Conservation (phyloP, 2,329 filamentous ascomycete genomes). For the Pseudogymnoascus sp. region DNA sequence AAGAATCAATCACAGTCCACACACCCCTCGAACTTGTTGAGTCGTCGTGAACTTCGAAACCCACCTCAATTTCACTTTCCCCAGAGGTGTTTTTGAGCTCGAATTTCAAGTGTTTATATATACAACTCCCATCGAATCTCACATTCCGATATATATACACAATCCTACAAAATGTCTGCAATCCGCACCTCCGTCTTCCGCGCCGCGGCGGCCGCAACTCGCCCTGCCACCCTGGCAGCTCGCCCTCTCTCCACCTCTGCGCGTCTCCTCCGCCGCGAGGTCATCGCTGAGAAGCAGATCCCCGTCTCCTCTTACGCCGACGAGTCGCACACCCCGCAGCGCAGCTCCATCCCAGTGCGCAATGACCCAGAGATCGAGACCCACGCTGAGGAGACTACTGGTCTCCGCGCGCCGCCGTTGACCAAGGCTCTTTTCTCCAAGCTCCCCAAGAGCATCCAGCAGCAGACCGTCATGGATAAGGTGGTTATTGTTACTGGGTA, state of each 20-base stretch:
- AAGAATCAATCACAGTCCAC: background rate
- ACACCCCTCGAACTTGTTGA: background rate
- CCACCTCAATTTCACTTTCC: background rate
- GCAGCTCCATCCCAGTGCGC: slow-evolving; percentile 21
- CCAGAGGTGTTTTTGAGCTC: background rate
- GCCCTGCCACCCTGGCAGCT: slow-evolving; percentile 10
- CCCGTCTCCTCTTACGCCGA: slow-evolving; percentile 17
- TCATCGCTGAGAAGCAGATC: slow-evolving; percentile 24
- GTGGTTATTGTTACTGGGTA: slow-evolving; percentile 65
- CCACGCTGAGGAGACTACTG: slow-evolving; percentile 9
- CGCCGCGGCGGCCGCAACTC: slow-evolving; percentile 3
- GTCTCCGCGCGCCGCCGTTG: slow-evolving; percentile 33
- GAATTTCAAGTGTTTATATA: background rate
- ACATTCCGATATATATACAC: background rate
- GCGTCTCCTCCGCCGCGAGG: slow-evolving; percentile 16
- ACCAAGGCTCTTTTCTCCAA: slow-evolving; percentile 43
- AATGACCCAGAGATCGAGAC: slow-evolving; percentile 10
- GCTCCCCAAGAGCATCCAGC: slow-evolving; percentile 58
- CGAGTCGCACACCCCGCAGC: slow-evolving; percentile 14
- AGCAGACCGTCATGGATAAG: slow-evolving; percentile 61
- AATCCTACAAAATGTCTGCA: slow-evolving; percentile 10
- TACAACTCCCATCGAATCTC: background rate
- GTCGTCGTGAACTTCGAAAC: background rate
- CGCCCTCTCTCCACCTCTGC: slow-evolving; percentile 20
- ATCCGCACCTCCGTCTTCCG: slow-evolving; percentile 7